Evolutionary conservation across 805 yeast species (phyloP), one percentile per base, ranked within the genome.

Genomic region (Lipomyces yamanashiensis): DNA sequence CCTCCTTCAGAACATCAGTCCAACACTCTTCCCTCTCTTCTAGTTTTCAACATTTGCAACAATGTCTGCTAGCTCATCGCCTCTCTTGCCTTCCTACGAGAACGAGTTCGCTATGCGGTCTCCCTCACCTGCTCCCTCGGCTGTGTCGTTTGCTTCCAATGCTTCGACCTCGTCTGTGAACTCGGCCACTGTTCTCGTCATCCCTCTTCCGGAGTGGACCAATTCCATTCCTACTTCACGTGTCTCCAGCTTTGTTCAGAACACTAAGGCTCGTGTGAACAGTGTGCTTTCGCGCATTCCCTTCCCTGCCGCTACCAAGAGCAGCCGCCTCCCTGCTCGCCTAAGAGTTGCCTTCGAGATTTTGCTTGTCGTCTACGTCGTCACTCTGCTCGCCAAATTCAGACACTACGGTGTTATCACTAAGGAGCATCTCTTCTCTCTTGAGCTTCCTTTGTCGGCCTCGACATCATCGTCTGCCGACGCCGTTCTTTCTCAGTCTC

Each of bases 341-440:
- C 15, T 53, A 28, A 50, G 58, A 13, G 28, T 62, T 5, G 49
- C 47, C 21, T 19, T 56, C 37, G 59, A 62, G 47, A 45, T 54
- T n/a, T 23, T 54, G 5, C 33, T 58, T 17, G 62, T 53, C 28
- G 5, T 62, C 50, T 62, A 62, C 56, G 34, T 62, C 23, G 34
- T 62, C 37, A 33, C 59, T n/a, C 56, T 62, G 2, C 36, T 58
- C 33, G 52, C 53, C 43, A 62, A 54, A 34, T 49, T 62, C 55
- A 54, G 43, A 19, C 51, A 53, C 50, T 62, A 62, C 56, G 62
- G 66, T 28, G 21, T 50, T 5, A 41, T 58, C 21, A 39, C 59
- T 1, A 13, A 13, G 10, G 65, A 62, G 13, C 39, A 52, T n/a
- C 50, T 62, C 39, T 57, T 53, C 54, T 23, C 57, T 7, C 53